Evolutionary conservation across 495 filamentous ascomycete species (phyloP), one percentile per base, ranked within the genome.

Genomic region (Aeminium ludgeri): DNA sequence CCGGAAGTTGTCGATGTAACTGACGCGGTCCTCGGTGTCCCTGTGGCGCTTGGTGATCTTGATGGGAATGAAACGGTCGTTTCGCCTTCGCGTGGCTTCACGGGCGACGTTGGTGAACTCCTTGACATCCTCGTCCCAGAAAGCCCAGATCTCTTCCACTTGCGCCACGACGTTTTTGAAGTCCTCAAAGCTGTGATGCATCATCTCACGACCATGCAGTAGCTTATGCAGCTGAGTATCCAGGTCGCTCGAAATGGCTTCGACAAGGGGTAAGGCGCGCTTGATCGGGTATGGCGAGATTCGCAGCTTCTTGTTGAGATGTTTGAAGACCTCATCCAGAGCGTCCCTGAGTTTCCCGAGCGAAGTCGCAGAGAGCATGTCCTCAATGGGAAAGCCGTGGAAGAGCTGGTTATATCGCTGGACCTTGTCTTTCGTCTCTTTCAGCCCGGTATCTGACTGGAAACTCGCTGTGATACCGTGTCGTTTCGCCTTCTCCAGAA

Each of bases 321-420:
- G 89, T 23, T 61, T 67, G 61, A 99, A 96, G 44, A 96, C 89
- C 37, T 82, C 67, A 38, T 74, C 68, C 38, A 96, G 71, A 3
- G 91, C 80, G 44, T 95, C 85, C 54, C 86, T 73, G n/a, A 94
- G 75, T 56, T 91, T 95, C 49, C 74, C 70, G 32, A 96, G 59
- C 2, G 86, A 85, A 4, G 86, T 89, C 3, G 91, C 86, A 29
- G 89, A 91, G 2, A 94, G 68, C 16, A 99, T 63, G 55, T 99
- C 91, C 55, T 95, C 86, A 31, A 94, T 69, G 1, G 89, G 89
- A 48, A 99, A 99, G 54, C 96, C 91, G 33, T 89, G 75, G 86
- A 99, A 94, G 12, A 96, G 67, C 59, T 89, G 82, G 59, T 99
- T 99, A 62, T 95, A 96, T 55, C 92, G 94, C 63, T 94, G 86